Conservation (phyloP, 108 stramenopile species). For the Cyclostephanos tholiformis region DNA sequence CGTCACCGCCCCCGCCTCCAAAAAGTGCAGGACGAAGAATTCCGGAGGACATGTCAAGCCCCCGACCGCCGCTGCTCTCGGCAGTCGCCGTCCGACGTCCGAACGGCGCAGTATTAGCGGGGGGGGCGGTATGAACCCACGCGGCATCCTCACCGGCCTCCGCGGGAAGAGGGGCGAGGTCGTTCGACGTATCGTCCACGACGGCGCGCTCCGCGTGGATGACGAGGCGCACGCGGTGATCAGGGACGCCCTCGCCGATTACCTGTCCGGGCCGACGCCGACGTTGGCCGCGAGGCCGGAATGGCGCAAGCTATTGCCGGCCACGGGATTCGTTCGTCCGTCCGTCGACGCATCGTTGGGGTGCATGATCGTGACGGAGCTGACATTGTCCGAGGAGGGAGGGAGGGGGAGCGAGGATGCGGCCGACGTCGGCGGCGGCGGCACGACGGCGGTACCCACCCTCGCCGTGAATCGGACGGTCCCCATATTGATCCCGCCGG, state of each 20-base stretch:
- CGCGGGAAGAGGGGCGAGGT: constrained; percentile 61
- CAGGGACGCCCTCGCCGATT: constrained; percentile 46
- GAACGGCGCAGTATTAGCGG: constrained; percentile 22
- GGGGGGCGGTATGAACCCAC: constrained; percentile 58
- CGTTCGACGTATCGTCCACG: constrained; percentile 67
- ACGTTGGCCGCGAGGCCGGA: constrained; percentile 11
- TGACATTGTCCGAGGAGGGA: constrained; percentile 10
- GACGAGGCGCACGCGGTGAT: constrained; percentile 54
- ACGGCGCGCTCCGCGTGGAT: constrained; percentile 74
- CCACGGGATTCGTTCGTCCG: constrained; percentile 24
- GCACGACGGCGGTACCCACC: background rate
- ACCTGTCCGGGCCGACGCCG: constrained; percentile 11
- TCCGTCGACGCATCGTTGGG: constrained; percentile 5
- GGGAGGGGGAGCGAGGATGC: background rate
- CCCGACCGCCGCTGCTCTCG: background rate
- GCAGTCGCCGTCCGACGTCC: constrained; percentile 22
- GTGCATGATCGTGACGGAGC: constrained; percentile 19
- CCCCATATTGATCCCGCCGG: constrained; percentile 5
- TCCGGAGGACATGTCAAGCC: background rate
- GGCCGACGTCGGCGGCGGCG: background rate
- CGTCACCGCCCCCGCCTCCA: background rate
- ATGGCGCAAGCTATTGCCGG: constrained; percentile 17
- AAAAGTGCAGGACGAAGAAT: constrained; percentile 5
- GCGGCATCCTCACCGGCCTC: constrained; percentile 65
- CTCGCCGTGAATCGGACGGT: constrained; percentile 3